These are phyloP conservation scores for Sclerotinia sclerotiorum DNA, from an alignment of 2,329 filamentous ascomycete genomes.

Conservation along the genomic window DNA sequence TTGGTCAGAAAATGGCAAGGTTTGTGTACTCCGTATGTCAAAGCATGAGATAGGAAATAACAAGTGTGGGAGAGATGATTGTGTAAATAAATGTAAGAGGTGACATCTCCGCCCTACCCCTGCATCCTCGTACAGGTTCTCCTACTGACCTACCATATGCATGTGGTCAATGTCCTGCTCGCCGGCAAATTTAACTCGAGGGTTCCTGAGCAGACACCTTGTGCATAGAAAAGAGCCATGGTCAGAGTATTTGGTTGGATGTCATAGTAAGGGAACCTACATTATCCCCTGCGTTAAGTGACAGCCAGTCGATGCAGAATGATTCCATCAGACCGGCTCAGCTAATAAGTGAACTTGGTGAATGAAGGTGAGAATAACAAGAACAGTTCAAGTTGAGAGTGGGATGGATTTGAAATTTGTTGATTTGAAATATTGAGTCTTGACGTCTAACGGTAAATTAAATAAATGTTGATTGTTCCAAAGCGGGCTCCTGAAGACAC, in stretches of 20 bases:
- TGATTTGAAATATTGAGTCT: conserved; percentile 7
- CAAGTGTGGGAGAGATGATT: background rate
- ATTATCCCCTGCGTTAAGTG: conserved; percentile 8
- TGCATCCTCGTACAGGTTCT: conserved; percentile 14
- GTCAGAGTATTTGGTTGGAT: background rate
- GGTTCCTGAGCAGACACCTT: conserved; percentile 16
- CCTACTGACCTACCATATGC: background rate
- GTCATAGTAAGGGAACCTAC: conserved; percentile 3
- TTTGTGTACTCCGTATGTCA: conserved; percentile 1
- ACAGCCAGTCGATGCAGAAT: conserved; percentile 20
- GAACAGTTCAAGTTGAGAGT: background rate
- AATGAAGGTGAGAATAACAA: no score
- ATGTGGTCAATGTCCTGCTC: background rate
- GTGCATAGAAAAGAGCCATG: conserved; percentile 9
- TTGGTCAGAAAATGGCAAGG: conserved; percentile 14
- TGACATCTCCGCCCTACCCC: conserved; percentile 19
- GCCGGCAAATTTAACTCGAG: conserved; percentile 17
- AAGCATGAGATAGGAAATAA: conserved; percentile 6
- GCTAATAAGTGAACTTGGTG: background rate
- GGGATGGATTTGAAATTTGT: conserved; percentile 5
- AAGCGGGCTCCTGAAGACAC: background rate
- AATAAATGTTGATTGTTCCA: background rate
- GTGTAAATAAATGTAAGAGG: background rate
- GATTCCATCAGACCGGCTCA: conserved; percentile 18
- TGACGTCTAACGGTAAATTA: conserved; percentile 1